A percentile compares a stretch with the other conserved stretches of the same genome.
Conservation (phyloP, 2,329 filamentous ascomycete species). For the Pseudopyrenochaeta lycopersici region DNA sequence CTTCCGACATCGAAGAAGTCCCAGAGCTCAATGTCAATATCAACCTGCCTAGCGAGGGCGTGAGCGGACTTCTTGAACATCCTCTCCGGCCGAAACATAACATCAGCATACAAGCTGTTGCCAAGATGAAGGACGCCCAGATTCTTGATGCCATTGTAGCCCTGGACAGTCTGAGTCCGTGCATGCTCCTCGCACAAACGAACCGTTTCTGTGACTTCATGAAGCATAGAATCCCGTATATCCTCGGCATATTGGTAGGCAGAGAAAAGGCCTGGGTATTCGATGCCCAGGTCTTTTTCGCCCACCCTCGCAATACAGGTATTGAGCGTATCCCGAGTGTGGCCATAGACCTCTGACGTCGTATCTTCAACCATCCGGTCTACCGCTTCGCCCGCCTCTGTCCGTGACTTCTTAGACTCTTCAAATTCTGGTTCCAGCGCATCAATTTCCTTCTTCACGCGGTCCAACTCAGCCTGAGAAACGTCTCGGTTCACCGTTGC, state of each 20-base stretch:
- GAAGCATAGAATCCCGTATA: slow-evolving; percentile 88
- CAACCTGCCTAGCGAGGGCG: slow-evolving; percentile 81
- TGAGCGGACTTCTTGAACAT: slow-evolving; percentile 93
- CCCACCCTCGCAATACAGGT: slow-evolving; percentile 80
- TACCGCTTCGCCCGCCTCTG: slow-evolving; percentile 81
- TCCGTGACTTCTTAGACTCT: slow-evolving; percentile 79
- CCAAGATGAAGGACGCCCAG: slow-evolving; percentile 89
- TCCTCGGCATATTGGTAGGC: slow-evolving; percentile 95
- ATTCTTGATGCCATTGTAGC: slow-evolving; percentile 88
- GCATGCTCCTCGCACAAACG: slow-evolving; percentile 84
- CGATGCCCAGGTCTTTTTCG: slow-evolving; percentile 79
- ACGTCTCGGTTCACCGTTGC: slow-evolving; percentile 89
- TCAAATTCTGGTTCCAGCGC: slow-evolving; percentile 88
- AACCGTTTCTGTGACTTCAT: slow-evolving; percentile 83
- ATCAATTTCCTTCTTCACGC: slow-evolving; percentile 80
- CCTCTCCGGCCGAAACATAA: slow-evolving; percentile 87
- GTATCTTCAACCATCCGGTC: slow-evolving; percentile 85
- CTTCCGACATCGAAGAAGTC: slow-evolving; percentile 92
- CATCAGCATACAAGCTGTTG: slow-evolving; percentile 78
- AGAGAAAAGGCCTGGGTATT: slow-evolving; percentile 84
- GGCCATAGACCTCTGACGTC: slow-evolving; percentile 83
- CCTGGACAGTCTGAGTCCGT: slow-evolving; percentile 76
- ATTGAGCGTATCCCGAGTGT: slow-evolving; percentile 79
- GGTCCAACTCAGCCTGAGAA: slow-evolving; percentile 82
- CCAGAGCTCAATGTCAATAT: slow-evolving; percentile 85